Evolutionary conservation across 371 early-diverging fungal species (phyloP).

Genomic region (Zopfochytrium polystomum): DNA sequence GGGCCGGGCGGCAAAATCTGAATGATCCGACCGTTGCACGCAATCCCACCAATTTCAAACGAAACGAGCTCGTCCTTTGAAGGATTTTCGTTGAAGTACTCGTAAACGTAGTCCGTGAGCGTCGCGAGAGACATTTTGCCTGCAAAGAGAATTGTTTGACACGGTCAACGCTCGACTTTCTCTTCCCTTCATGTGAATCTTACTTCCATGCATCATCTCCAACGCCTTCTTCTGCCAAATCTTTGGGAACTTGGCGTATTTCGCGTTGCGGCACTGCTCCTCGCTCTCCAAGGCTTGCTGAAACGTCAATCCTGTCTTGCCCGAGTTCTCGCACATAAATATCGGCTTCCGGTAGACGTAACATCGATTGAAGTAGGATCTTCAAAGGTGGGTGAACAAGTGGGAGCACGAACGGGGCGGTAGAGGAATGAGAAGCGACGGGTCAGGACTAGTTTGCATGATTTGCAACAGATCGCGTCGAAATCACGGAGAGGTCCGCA

Average conservation of each 20-base stretch:
- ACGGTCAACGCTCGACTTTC: neutral
- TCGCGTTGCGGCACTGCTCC: slow-evolving; percentile 46
- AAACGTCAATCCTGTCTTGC: slow-evolving; percentile 71
- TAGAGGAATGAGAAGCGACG: neutral
- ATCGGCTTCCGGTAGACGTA: slow-evolving; percentile 68
- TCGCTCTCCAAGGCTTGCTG: slow-evolving; percentile 77
- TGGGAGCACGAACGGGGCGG: neutral
- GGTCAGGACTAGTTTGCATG: neutral
- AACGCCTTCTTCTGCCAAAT: slow-evolving; percentile 63
- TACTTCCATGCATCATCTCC: slow-evolving; percentile 68
- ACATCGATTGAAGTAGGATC: neutral
- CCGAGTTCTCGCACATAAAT: slow-evolving; percentile 79
- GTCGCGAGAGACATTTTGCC: slow-evolving; percentile 19
- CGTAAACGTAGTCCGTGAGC: slow-evolving; percentile 33
- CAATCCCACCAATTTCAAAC: slow-evolving; percentile 19
- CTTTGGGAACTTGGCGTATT: slow-evolving; percentile 61
- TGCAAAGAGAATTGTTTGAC: slow-evolving; percentile 3
- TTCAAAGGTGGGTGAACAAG: neutral
- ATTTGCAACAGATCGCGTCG: neutral
- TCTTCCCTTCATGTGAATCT: too few species aligned
- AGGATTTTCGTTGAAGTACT: slow-evolving; percentile 24
- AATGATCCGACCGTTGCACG: slow-evolving; percentile 19
- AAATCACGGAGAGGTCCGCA: neutral
- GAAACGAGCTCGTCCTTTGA: slow-evolving; percentile 29
- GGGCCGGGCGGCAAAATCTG: slow-evolving; percentile 16